Conservation (phyloP, 1,284 basidiomycete genomes). For the Sanguinoderma infundibulare region DNA sequence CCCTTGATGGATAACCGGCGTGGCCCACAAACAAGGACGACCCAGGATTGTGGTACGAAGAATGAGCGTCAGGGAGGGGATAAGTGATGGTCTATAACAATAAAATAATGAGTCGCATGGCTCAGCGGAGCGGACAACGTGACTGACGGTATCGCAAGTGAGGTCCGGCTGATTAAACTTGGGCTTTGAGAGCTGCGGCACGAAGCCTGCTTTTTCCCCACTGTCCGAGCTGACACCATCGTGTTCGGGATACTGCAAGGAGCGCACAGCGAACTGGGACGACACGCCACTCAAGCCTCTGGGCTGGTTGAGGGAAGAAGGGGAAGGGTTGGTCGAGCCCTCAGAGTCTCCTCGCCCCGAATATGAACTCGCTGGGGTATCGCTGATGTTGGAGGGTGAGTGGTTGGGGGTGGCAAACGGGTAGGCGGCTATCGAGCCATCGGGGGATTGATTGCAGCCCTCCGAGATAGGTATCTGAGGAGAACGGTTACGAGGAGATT, state of each 20-base stretch:
- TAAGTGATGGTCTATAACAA: conserved; percentile 11
- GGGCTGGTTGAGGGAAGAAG: background rate
- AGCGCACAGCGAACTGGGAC: background rate
- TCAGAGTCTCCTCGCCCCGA: background rate
- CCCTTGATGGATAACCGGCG: conserved; percentile 5
- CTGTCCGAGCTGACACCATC: conserved; percentile 4
- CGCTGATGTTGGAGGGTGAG: background rate
- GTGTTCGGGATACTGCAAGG: conserved; percentile 12
- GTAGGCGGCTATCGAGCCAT: conserved; percentile 1
- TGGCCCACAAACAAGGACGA: conserved; percentile 1
- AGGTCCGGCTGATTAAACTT: conserved; percentile 9
- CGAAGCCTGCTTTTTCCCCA: conserved; percentile 5
- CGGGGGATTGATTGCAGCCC: conserved; percentile 4
- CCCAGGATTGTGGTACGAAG: conserved; percentile 7
- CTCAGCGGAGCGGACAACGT: background rate
- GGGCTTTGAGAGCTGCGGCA: conserved; percentile 6
- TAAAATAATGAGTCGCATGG: background rate
- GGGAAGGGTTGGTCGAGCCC: background rate
- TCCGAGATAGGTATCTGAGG: background rate
- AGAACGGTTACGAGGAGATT: background rate
- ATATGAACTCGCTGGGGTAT: background rate
- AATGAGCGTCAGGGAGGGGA: conserved; percentile 8
- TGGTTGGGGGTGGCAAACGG: background rate
- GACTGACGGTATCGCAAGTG: conserved; percentile 20
- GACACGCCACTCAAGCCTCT: background rate